Evolutionary conservation across 2,329 filamentous ascomycete species (phyloP), one percentile per base, ranked within the genome.

Genomic region (Aureobasidium subglaciale): DNA sequence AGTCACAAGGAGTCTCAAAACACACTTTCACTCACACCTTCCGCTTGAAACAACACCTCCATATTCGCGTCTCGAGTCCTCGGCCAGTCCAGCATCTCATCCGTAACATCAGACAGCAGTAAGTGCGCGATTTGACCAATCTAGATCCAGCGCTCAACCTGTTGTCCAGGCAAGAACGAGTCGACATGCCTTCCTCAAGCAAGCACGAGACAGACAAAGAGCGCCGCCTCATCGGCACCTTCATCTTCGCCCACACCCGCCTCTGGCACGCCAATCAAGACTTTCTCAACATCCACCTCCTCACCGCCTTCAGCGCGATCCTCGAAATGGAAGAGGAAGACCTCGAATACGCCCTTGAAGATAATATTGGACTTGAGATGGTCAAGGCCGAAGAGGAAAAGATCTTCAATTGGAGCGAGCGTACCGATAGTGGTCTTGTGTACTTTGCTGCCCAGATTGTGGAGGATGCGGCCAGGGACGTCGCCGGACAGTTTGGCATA

Each of bases 131-230:
- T n/a, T n/a, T n/a, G n/a, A n/a, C n/a, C n/a, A n/a, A n/a, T n/a
- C n/a, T n/a, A n/a, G n/a, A n/a, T n/a, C n/a, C n/a, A n/a, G n/a
- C n/a, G n/a, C n/a, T n/a, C n/a, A n/a, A n/a, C n/a, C n/a, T n/a
- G n/a, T n/a, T n/a, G n/a, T n/a, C n/a, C 10, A 16, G 30, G 32
- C 15, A 27, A 32, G 25, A 25, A 4, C 27, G 9, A 53, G n/a
- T 5, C 18, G 24, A 2, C 40, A 55, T 55, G 52, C 40, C 52
- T 16, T 55, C 52, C 40, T 55, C 52, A 29, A 45, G 40, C 40
- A 20, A 38, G 30, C 52, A 46, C 52, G 24, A 55, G 30, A 45
- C 52, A 30, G 32, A 32, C 20, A 43, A 55, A 30, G 52, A 55
- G 7, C 52, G 38, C 22, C 20, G 35, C 9, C 2, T 55, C 22